These are phyloP conservation scores for Floccularia luteovirens DNA, from an alignment of 768 basidiomycete species.

Conservation along the genomic window DNA sequence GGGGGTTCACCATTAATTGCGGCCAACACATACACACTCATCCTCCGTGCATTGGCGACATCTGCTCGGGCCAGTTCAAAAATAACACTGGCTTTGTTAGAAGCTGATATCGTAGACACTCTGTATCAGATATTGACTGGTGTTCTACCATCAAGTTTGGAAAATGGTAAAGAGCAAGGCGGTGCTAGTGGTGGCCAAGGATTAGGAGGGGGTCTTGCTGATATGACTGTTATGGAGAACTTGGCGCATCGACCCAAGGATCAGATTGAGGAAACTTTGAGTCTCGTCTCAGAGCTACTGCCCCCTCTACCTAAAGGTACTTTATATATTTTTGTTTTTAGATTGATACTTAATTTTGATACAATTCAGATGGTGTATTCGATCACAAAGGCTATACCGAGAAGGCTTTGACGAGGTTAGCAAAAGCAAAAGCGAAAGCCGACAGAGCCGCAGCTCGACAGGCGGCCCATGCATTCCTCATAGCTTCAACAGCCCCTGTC, in stretches of 20 bases:
- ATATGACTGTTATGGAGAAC: constrained; percentile 98
- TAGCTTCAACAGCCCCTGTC: constrained; percentile 11
- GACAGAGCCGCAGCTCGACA: constrained; percentile 69
- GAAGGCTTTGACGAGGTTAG: constrained; percentile 67
- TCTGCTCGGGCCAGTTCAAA: constrained; percentile 85
- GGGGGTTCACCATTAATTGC: constrained; percentile 84
- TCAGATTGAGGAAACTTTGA: constrained; percentile 90
- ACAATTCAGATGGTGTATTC: constrained; percentile 81
- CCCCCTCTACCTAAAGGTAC: constrained; percentile 89
- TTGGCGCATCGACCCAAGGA: constrained; percentile 95
- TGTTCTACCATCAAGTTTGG: constrained; percentile 67
- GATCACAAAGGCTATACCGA: constrained; percentile 89
- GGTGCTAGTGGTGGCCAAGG: constrained; percentile 62
- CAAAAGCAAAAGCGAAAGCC: constrained; percentile 79
- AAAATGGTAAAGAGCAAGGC: constrained; percentile 50
- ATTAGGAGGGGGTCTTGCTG: constrained; percentile 81
- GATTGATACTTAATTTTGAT: constrained; percentile 4
- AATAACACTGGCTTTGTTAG: constrained; percentile 78
- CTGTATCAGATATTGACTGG: constrained; percentile 95
- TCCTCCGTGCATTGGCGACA: constrained; percentile 82
- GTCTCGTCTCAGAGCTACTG: constrained; percentile 84
- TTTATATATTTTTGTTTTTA: constrained; percentile 7
- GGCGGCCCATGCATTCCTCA: constrained; percentile 26
- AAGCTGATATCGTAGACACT: constrained; percentile 89
- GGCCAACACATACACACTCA: constrained; percentile 79